Evolutionary conservation across 306 rosid genomes (phyloP).

Genomic region (Cucumis sativus): DNA sequence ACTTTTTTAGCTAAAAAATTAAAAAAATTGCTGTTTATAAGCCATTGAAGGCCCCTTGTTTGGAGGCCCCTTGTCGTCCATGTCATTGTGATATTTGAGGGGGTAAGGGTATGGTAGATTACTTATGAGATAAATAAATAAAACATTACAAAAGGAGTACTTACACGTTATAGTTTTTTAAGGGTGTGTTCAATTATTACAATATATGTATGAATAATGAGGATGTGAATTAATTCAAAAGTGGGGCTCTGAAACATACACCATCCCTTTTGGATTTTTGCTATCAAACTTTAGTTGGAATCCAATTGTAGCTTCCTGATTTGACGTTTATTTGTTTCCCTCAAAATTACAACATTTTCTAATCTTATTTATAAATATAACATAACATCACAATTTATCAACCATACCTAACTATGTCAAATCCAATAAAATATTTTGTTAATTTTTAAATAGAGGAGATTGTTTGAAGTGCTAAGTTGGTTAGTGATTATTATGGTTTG

Average conservation of each 20-base stretch:
- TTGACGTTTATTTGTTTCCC: neutral
- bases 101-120: neutral
- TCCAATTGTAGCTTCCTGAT: neutral
- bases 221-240: neutral
- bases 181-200: neutral
- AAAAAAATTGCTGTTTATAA: neutral
- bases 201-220: neutral
- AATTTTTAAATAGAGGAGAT: too few species aligned
- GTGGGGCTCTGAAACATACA: neutral
- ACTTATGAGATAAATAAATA: neutral
- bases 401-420: too few species aligned
- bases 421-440: too few species aligned
- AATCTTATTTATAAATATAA: too few species aligned
- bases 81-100: neutral
- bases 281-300: neutral
- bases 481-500: too few species aligned
- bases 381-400: rapidly evolving
- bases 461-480: too few species aligned
- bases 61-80: neutral
- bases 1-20: neutral
- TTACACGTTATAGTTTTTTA: neutral
- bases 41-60: neutral
- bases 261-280: neutral
- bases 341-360: too few species aligned
- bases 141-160: neutral